Evolutionary conservation across 2,329 filamentous ascomycete genomes (phyloP), one percentile per base, ranked within the genome.

Genomic region (Ceratocystis cacaofunesta): DNA sequence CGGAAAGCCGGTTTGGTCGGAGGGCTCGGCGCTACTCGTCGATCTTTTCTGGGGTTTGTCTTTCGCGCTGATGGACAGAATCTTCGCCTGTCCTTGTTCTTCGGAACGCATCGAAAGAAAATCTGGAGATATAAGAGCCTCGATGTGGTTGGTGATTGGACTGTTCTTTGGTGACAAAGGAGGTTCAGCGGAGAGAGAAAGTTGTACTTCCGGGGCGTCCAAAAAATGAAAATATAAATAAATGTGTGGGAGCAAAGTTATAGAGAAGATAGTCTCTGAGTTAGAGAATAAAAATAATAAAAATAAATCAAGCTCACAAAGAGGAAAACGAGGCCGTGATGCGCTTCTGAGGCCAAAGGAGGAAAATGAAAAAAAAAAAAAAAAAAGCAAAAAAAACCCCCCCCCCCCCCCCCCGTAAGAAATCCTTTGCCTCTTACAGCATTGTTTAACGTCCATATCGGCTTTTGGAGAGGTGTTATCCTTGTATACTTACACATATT

Each of bases 91-190:
- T 67, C 66, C 66, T 62, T 46, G 44, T 62, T 62, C 58, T 65
- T 67, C 62, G 63, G 62, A 62, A 67, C 58, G 63, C 66, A 67
- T 67, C 66, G 66, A 67, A 67, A 65, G 66, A 48, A 57, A 12
- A 43, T 64, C 48, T 61, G 52, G 22, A 41, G 50, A 62, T 67
- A 44, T 22, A 62, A 36, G 32, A 57, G 46, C 28, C 28, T 65
- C 44, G 30, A 52, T 46, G 17, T 50, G 7, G 32, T n/a, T 50
- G 46, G 46, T 50, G 41, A 44, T 36, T 62, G 10, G 17, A 6
- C 25, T 62, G 19, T 50, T 36, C 32, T 36, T 36, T 36, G 8
- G 32, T 36, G 7, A 36, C 32, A 36, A 28, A 50, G 22, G 32
- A 30, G 61, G 15, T 28, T 30, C 17, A 30, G 22, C 17, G 44